phyloP scores from a whole-genome alignment of 2,329 filamentous ascomycete genomes.

The Diaporthe ampelina region DNA sequence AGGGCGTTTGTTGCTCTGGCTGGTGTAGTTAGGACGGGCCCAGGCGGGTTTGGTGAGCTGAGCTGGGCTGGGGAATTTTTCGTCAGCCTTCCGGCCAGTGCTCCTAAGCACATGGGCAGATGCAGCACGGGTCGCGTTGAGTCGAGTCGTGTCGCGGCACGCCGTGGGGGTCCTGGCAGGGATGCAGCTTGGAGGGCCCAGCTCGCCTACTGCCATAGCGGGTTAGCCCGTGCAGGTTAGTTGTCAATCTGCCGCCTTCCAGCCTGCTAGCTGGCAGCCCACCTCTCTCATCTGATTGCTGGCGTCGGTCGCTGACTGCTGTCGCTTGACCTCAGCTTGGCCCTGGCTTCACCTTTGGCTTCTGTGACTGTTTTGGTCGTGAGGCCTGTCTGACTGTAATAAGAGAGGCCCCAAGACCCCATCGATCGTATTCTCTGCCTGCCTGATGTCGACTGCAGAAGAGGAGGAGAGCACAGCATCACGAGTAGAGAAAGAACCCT shows the following conservation, averaged over 20 bases:
- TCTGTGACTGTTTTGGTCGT: background rate
- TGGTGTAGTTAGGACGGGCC: background rate
- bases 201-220: background rate
- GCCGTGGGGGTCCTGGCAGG: conserved; percentile 20
- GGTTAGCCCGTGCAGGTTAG: conserved; percentile 8
- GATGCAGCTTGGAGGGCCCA: conserved; percentile 13
- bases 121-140: conserved; percentile 5
- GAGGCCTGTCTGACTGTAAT: conserved; percentile 3
- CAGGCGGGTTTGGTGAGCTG: conserved; percentile 10
- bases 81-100: background rate
- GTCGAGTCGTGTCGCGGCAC: conserved; percentile 1
- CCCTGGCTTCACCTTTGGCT: background rate
- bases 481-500: conserved; percentile 6
- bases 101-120: conserved; percentile 20
- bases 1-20: conserved; percentile 8
- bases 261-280: background rate
- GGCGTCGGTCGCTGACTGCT: conserved; percentile 6
- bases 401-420: conserved; percentile 9
- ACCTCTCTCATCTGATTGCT: conserved; percentile 24
- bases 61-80: conserved; percentile 18
- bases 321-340: conserved; percentile 14
- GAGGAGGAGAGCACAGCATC: background rate
- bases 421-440: background rate
- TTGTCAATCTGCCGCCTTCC: conserved; percentile 20
- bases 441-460: background rate